phyloP scores from a whole-genome alignment of 345 rosid species.

The Lepidium africanum region DNA sequence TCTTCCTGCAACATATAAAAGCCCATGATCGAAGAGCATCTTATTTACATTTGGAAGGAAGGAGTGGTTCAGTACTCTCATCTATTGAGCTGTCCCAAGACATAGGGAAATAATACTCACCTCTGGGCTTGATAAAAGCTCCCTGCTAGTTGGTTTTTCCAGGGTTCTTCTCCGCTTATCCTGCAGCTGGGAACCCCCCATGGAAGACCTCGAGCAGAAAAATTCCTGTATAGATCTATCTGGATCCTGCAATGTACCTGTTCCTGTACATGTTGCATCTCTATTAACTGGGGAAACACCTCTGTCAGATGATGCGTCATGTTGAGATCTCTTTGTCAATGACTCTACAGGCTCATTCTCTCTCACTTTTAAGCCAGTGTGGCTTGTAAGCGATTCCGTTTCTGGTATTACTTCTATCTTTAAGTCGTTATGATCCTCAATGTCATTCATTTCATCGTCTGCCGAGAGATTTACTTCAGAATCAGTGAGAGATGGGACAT shows the following conservation, averaged over 20 bases:
- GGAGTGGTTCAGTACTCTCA: conserved; percentile 1
- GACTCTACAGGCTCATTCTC: conserved; percentile 20
- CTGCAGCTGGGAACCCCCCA: conserved; percentile 34
- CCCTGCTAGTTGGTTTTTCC: conserved; percentile 12
- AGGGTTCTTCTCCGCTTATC: conserved; percentile 44
- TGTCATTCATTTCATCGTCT: conserved; percentile 16
- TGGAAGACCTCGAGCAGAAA: conserved; percentile 18
- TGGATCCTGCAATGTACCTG: conserved; percentile 18
- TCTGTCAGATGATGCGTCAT: not conserved
- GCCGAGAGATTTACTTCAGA: conserved; percentile 17
- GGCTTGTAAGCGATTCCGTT: conserved; percentile 23
- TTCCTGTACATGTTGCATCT: conserved; percentile 24
- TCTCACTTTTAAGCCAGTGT: conserved; percentile 16
- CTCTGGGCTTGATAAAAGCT: conserved; percentile 36
- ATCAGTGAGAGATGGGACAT: conserved; percentile 18
- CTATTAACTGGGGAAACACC: conserved; percentile 9
- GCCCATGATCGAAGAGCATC: conserved; percentile 8
- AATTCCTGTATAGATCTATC: conserved; percentile 20
- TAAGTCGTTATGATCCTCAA: conserved; percentile 14
- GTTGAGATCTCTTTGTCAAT: conserved; percentile 14
- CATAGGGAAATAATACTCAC: conserved; percentile 23
- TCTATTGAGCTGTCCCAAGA: conserved; percentile 8
- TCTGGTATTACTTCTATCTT: conserved; percentile 14
- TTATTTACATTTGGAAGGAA: conserved; percentile 1
- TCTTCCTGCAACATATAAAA: conserved; percentile 29